Evolutionary conservation across 1,139 yeast genomes (phyloP), one percentile per base, ranked within the genome.

Genomic region (Candida neerlandica): DNA sequence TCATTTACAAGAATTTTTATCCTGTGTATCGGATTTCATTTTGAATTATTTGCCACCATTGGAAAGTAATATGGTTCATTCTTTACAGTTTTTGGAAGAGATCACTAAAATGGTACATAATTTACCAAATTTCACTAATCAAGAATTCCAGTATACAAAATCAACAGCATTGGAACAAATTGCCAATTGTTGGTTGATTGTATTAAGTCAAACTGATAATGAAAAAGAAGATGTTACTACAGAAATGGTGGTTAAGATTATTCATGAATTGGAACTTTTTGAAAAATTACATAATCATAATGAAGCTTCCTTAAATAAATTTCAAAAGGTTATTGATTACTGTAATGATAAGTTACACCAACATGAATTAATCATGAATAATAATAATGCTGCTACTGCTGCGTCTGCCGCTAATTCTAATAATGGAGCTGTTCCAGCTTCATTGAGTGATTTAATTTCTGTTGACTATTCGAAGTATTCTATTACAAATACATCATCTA

Each of bases 41-140:
- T 74, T 88, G 55, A 85, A 82, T 60, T 88, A 86, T 62, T 74
- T 91, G 53, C 96, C 96, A 18, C 96, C 96, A 9, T 77, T 82
- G 51, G 91, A 86, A 62, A 63, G 73, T 15, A 82, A 82, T 57
- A 69, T 50, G 16, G 63, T 77, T 19, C 77, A 77, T 50, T 81
- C 95, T 1, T 72, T 91, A 45, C 79, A 78, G 46, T 89, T 89
- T 59, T 75, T 90, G 53, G 87, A 86, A 60, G 77, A 77, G 46
- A 81, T 90, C 45, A 84, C 96, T 1, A 71, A 72, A 45, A 69
- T 89, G 51, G 75, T 37, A 19, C 83, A 82, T 55, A 78, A 78
- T 51, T 70, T 90, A 51, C 98, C 98, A 12, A 78, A 79, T 45
- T 92, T 95, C 73, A 66, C 82, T 46, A 81, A 85, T 51, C 75